Base-by-base conservation (phyloP, 352 stramenopile species). In the Phytopythium ostracodes region DNA sequence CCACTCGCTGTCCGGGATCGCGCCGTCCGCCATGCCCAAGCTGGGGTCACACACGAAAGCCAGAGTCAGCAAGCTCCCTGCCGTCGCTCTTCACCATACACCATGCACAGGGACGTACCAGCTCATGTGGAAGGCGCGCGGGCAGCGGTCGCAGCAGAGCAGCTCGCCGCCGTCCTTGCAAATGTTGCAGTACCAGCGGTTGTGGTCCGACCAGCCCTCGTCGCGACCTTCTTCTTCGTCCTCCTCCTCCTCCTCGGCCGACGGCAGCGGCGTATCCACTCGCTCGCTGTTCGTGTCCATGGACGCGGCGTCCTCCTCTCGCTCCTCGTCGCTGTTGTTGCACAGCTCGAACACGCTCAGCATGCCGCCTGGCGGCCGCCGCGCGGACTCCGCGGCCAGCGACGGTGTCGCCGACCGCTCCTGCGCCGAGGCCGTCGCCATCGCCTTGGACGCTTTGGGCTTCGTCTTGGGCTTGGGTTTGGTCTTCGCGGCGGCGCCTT, bases 41-140 rank as follows among this genome's bases (percentile, higher is more conserved):
- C 83, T 92, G 72, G 43, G 31, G 27, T 4, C 6, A 38, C 15
- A 64, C 38, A 5, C 17, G 1, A 4, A n/a, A 33, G 29, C 29
- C 29, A 33, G 7, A 33, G 47, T 31, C 25, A 38, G 22, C 17
- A 54, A 5, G n/a, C n/a, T n/a, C n/a, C n/a, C n/a, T n/a, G n/a
- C n/a, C n/a, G n/a, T n/a, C n/a, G n/a, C n/a, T n/a, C n/a, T n/a
- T n/a, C n/a, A n/a, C n/a, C n/a, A n/a, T n/a, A n/a, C n/a, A n/a
- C n/a, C n/a, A n/a, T n/a, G n/a, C n/a, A n/a, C n/a, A n/a, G n/a
- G 14, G 1, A n/a, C 73, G 31, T 56, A 88, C 75, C 87, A 96
- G 63, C 71, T 90, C 84, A 93, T 93, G 68, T 98, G 96, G 79
- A 97, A 98, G 20, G 91, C 83, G 57, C 93, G 68, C 17, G 94